Conservation (phyloP, 2,329 filamentous ascomycete genomes). For the Akanthomyces dipterigenus region DNA sequence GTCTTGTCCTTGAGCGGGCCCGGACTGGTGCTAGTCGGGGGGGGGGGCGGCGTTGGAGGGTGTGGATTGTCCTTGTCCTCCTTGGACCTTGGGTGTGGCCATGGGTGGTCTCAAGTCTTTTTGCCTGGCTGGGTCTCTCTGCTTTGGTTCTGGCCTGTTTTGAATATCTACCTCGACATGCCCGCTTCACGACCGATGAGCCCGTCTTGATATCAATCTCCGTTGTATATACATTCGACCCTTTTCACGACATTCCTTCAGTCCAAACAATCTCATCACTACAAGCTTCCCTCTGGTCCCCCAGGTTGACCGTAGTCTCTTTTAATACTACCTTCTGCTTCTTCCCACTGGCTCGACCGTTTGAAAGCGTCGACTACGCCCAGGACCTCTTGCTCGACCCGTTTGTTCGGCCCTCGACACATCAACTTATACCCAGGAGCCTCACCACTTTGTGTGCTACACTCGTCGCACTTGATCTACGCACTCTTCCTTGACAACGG, state of each 20-base stretch:
- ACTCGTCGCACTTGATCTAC: background rate
- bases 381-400: slow-evolving; percentile 3
- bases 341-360: background rate
- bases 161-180: slow-evolving; percentile 13
- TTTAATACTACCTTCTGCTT: slow-evolving; percentile 6
- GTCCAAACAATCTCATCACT: background rate
- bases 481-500: background rate
- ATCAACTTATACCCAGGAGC: background rate
- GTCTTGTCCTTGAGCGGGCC: slow-evolving; percentile 12
- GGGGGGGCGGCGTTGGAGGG: background rate
- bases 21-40: slow-evolving; percentile 17
- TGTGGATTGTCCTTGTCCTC: background rate
- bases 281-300: no score
- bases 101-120: background rate
- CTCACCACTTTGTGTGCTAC: background rate
- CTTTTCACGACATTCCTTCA: slow-evolving; percentile 13
- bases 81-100: background rate
- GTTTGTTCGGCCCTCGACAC: slow-evolving; percentile 12
- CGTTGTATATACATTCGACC: slow-evolving; percentile 7
- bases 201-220: slow-evolving; percentile 7
- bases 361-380: background rate
- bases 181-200: slow-evolving; percentile 5
- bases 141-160: background rate
- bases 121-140: background rate
- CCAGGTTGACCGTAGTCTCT: slow-evolving; percentile 6